Base-by-base conservation (phyloP, 805 yeast species). In the Candida schatavii region DNA sequence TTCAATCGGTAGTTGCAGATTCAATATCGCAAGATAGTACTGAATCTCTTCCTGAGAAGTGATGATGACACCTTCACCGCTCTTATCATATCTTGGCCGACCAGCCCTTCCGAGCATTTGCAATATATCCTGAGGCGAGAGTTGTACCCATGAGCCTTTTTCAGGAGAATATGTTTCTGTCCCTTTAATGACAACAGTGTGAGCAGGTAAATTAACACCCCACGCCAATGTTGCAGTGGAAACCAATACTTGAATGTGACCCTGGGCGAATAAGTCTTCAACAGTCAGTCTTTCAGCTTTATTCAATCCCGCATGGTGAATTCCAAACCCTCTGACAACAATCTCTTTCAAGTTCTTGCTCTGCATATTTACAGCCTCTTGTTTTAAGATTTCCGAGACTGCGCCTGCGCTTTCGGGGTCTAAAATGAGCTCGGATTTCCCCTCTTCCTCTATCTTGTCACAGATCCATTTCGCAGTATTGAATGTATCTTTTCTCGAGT, bases 71-170 rank as follows among this genome's bases (percentile, higher is more conserved):
- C 98, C 99, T 52, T 88, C 96, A 54, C 99, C 99, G 54, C 81
- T 78, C 14, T 81, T 80, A 61, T 91, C 99, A 63, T 85, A 93
- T 40, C 97, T 74, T 0, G 99, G 99, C 62, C 99, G 77, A 51
- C 98, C 98, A 15, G 98, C 98, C 68, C 98, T 80, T 28, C 98
- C 98, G n/a, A 91, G 71, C 98, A 91, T 91, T 64, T 91, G 99
- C 7, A 91, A 62, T 29, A 91, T 84, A 64, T 93, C 98, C 54
- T 91, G 99, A 0, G 97, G 95, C 0, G 96, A 83, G n/a, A 91
- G 66, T 55, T 87, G 93, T 2, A 80, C 80, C 97, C 98, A 91
- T 5, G 77, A 66, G 41, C 97, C 96, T 47, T 77, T 78, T 48
- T 85, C 93, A 0, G 99, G 97, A 4, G 93, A 85, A 54, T 95